phyloP scores from a whole-genome alignment of 257 asterid species.

The Oldenlandia corymbosa region DNA sequence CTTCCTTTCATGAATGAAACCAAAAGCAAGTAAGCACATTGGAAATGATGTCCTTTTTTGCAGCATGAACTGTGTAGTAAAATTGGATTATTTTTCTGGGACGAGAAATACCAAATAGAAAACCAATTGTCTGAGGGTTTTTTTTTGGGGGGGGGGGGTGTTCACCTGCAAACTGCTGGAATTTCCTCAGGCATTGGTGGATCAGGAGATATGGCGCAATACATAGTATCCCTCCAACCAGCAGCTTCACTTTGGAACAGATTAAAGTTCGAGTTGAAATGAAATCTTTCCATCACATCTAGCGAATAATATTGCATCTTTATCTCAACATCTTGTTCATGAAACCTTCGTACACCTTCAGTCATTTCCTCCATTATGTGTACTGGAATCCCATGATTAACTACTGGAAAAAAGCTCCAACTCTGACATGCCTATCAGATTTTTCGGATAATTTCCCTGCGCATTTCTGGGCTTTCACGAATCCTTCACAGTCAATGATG shows the following conservation, averaged over 20 bases:
- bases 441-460: not conserved
- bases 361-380: slow-evolving; percentile 14
- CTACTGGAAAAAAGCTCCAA: slow-evolving; percentile 20
- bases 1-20: no score
- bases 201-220: slow-evolving; percentile 23
- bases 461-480: not conserved
- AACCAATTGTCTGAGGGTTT: no score
- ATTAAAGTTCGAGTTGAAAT: slow-evolving; percentile 32
- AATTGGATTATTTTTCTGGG: no score
- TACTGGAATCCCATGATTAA: slow-evolving; percentile 26
- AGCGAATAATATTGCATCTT: slow-evolving; percentile 43
- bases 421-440: slow-evolving; percentile 7
- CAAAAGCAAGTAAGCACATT: no score
- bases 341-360: slow-evolving; percentile 18
- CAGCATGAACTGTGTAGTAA: no score
- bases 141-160: no score
- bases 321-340: slow-evolving; percentile 31
- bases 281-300: slow-evolving; percentile 26
- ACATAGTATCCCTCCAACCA: slow-evolving; percentile 56
- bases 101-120: no score
- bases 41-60: no score
- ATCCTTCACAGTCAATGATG: slow-evolving; percentile 1
- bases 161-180: slow-evolving; percentile 46
- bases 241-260: slow-evolving; percentile 35
- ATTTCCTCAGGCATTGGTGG: slow-evolving; percentile 23